These are phyloP conservation scores for Apiospora phragmitis DNA, from an alignment of 2,329 filamentous ascomycete genomes.

Conservation along the genomic window DNA sequence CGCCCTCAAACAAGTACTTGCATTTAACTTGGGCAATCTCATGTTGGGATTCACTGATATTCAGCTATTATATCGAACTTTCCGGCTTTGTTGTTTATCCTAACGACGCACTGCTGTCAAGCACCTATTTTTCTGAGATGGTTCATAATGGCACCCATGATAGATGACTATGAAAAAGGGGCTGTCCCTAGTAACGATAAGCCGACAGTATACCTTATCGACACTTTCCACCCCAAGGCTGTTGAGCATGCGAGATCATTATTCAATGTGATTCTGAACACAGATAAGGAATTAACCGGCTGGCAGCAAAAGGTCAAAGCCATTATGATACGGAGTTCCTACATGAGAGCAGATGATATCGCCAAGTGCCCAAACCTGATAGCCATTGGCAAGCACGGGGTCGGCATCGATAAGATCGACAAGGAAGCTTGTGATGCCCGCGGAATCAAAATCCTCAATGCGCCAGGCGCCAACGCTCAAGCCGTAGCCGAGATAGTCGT, in stretches of 20 bases:
- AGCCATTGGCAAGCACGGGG: slow-evolving; percentile 42
- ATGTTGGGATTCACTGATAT: background rate
- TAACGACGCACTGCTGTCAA: background rate
- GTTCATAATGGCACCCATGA: background rate
- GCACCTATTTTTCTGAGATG: background rate
- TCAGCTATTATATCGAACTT: background rate
- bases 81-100: background rate
- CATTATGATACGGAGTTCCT: slow-evolving; percentile 38
- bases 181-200: slow-evolving; percentile 19
- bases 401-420: slow-evolving; percentile 68
- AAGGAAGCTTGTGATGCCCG: slow-evolving; percentile 43
- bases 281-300: slow-evolving; percentile 33
- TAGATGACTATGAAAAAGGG: background rate
- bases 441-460: slow-evolving; percentile 45
- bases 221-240: slow-evolving; percentile 38
- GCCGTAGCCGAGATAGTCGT: slow-evolving; percentile 44
- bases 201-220: slow-evolving; percentile 41
- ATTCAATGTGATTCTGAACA: slow-evolving; percentile 40
- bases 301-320: slow-evolving; percentile 43
- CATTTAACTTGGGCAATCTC: background rate
- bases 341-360: slow-evolving; percentile 39
- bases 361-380: slow-evolving; percentile 35
- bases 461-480: slow-evolving; percentile 42
- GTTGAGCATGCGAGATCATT: slow-evolving; percentile 34
- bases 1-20: background rate